Percentiles rank a stretch among this genome's conserved stretches.
Evolutionary conservation across 1,139 yeast species (phyloP).

Genomic region (Arxiozyma slooffiae): DNA sequence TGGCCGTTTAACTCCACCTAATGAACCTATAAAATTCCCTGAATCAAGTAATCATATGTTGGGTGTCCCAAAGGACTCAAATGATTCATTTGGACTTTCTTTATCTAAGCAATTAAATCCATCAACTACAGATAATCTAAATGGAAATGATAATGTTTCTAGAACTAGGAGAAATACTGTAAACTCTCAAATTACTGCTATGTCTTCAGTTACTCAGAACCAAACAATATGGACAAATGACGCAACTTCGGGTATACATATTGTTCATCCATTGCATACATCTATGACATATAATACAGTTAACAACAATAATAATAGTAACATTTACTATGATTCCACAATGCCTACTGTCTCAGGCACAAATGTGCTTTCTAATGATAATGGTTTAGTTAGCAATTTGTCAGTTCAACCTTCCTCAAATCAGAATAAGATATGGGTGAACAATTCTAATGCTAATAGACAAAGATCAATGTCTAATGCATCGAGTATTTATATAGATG

Average conservation of each 20-base stretch:
- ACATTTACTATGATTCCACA: constrained; percentile 15
- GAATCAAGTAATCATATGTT: constrained; percentile 17
- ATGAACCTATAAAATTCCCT: constrained; percentile 23
- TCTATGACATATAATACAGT: constrained; percentile 4
- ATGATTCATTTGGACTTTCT: constrained; percentile 23
- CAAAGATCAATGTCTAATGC: constrained; percentile 26
- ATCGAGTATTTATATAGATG: constrained; percentile 26
- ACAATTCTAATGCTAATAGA: constrained; percentile 8
- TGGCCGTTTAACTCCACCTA: constrained; percentile 22
- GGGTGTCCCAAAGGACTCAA: constrained; percentile 23
- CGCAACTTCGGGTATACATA: constrained; percentile 4
- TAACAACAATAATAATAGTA: constrained; percentile 7
- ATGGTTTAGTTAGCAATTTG: constrained; percentile 9
- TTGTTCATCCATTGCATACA: constrained; percentile 10
- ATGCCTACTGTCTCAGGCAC: not conserved
- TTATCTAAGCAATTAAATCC: constrained; percentile 8
- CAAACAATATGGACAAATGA: constrained; percentile 23
- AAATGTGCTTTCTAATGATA: constrained; percentile 8
- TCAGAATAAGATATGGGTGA: constrained; percentile 4
- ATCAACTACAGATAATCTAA: not conserved
- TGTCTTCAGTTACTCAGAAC: constrained; percentile 23
- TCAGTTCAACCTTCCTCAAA: constrained; percentile 13
- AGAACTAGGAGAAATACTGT: constrained; percentile 30
- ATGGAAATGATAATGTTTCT: constrained; percentile 12
- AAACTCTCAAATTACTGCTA: constrained; percentile 28